phyloP scores from a whole-genome alignment of 2,329 filamentous ascomycete species.

The Botrytis paeoniae region DNA sequence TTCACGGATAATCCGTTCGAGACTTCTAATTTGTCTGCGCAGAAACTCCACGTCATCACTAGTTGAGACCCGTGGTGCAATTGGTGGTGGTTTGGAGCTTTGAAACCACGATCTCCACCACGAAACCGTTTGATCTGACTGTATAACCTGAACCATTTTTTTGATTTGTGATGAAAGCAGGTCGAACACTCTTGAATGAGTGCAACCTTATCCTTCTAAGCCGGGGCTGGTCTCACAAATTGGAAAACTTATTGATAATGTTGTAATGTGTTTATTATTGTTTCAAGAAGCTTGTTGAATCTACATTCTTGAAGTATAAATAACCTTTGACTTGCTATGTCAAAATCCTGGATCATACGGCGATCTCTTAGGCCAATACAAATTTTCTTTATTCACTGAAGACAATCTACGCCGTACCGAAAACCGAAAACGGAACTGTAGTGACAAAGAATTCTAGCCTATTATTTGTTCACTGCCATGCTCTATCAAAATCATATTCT shows the following conservation, averaged over 20 bases:
- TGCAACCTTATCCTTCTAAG: not conserved
- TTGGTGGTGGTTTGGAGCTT: not conserved
- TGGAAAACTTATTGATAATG: not conserved
- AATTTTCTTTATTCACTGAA: not conserved
- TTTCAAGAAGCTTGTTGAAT: not conserved
- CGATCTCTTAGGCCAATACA: not conserved
- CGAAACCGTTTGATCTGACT: not conserved
- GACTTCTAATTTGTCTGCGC: not conserved
- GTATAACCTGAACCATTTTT: not conserved
- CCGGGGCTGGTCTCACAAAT: not conserved
- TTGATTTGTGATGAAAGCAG: not conserved
- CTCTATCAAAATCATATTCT: not conserved
- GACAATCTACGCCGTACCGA: not conserved
- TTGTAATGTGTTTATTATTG: not conserved
- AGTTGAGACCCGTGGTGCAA: not conserved
- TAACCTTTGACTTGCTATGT: not conserved
- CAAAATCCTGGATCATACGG: not conserved
- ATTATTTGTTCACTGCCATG: not conserved
- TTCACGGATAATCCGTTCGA: not conserved
- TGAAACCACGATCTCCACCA: not conserved
- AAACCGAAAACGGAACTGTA: not conserved
- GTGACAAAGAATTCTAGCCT: not conserved
- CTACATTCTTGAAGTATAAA: not conserved
- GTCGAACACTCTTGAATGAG: not conserved
- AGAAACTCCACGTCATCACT: not conserved